Conservation (phyloP, 257 asterid species). For the Jacaranda copaia region DNA sequence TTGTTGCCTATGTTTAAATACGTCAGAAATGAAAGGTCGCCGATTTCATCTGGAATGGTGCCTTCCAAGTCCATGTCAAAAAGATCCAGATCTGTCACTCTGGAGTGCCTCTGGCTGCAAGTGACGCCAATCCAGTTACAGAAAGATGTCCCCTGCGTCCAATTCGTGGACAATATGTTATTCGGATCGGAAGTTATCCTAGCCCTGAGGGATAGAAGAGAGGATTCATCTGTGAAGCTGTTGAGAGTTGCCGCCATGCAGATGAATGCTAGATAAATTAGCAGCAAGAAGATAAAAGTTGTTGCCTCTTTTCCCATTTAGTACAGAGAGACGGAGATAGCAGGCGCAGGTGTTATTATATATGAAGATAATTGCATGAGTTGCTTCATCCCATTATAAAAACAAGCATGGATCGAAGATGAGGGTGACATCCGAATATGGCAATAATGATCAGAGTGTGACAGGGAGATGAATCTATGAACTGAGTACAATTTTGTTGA, state of each 20-base stretch:
- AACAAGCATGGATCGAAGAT: no score
- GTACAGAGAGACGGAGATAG: no score
- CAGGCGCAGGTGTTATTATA: no score
- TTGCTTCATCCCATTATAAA: no score
- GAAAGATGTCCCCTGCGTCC: conserved; percentile 31
- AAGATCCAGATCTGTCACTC: conserved; percentile 10
- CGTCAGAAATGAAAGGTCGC: conserved; percentile 21
- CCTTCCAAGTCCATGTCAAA: conserved; percentile 9
- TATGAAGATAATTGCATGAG: no score
- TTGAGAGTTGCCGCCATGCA: background rate
- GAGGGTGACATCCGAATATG: no score
- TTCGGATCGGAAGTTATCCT: conserved; percentile 5
- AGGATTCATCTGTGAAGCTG: conserved; percentile 22
- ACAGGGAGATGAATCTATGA: no score
- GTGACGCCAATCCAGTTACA: conserved; percentile 35
- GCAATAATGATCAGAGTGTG: no score
- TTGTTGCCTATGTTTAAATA: conserved; percentile 17
- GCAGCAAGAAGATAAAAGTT: no score
- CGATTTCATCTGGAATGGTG: background rate
- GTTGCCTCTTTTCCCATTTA: background rate
- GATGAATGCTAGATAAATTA: background rate
- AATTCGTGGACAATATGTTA: conserved; percentile 19
- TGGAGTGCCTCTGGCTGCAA: conserved; percentile 13
- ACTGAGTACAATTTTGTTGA: no score
- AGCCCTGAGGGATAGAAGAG: conserved; percentile 25